Evolutionary conservation across 108 stramenopile genomes (phyloP).

Genomic region (Cyclotella distinguenda): DNA sequence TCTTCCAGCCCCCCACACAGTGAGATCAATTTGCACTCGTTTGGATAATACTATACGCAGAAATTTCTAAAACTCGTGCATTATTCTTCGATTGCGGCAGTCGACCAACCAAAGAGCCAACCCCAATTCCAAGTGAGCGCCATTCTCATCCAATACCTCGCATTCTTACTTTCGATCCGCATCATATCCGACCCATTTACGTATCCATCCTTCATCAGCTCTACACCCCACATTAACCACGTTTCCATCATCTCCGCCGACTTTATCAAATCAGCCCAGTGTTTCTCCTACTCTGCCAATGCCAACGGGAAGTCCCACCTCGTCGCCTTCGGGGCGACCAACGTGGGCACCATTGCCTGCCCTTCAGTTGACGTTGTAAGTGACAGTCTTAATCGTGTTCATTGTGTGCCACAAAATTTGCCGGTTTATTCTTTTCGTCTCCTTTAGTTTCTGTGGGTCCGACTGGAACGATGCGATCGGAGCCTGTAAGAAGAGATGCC

Average conservation of each 20-base stretch:
- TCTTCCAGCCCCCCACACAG: slow-evolving; percentile 2
- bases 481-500: slow-evolving; percentile 29
- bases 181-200: slow-evolving; percentile 1
- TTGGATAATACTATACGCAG: neutral
- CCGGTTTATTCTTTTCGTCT: neutral
- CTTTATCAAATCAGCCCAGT: slow-evolving; percentile 2
- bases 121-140: slow-evolving; percentile 12
- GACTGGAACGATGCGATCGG: slow-evolving; percentile 27
- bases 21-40: neutral
- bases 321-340: slow-evolving; percentile 4
- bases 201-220: neutral
- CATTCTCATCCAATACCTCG: neutral
- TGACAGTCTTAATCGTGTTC: neutral
- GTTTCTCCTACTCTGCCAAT: neutral
- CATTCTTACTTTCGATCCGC: too few relatives aligned
- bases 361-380: slow-evolving; percentile 23
- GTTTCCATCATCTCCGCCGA: slow-evolving; percentile 5
- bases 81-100: neutral
- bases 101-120: slow-evolving; percentile 26
- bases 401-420: neutral
- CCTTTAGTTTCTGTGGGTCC: slow-evolving; percentile 16
- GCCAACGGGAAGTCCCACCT: neutral
- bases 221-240: slow-evolving; percentile 3
- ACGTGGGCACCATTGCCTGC: slow-evolving; percentile 39
- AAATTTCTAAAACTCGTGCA: neutral